phyloP scores from a whole-genome alignment of 2,329 filamentous ascomycete genomes.

The Neofusicoccum umdonicola region DNA sequence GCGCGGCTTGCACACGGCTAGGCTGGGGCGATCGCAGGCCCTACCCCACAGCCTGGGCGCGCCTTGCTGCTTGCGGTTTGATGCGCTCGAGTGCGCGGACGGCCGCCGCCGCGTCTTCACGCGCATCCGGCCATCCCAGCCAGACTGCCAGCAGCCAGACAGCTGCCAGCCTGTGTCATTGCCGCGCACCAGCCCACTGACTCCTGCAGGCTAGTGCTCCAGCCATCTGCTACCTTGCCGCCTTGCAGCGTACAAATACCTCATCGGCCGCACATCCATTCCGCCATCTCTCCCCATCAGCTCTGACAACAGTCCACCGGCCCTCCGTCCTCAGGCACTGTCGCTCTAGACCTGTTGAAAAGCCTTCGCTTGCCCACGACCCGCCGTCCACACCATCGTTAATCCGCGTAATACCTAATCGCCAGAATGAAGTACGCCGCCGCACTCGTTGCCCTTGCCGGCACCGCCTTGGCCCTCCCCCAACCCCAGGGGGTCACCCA shows the following conservation, averaged over 20 bases:
- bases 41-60: conserved; percentile 6
- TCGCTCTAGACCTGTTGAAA: background rate
- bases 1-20: conserved; percentile 12
- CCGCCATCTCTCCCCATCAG: background rate
- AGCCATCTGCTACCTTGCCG: conserved; percentile 8
- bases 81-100: conserved; percentile 3
- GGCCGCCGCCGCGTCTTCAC: background rate
- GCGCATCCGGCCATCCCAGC: conserved; percentile 12
- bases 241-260: conserved; percentile 17
- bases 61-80: conserved; percentile 15
- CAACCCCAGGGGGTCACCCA: conserved; percentile 32
- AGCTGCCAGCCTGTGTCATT: conserved; percentile 11
- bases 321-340: background rate
- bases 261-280: conserved; percentile 3
- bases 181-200: background rate
- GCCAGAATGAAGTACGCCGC: conserved; percentile 33
- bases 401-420: conserved; percentile 4
- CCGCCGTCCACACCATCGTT: conserved; percentile 1
- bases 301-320: background rate
- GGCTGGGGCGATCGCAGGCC: conserved; percentile 5
- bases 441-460: conserved; percentile 30
- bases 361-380: background rate
- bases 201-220: background rate
- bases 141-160: background rate
- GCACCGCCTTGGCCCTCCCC: conserved; percentile 28